Evolutionary conservation across 345 rosid genomes (phyloP).

Genomic region (Corymbia maculata): DNA sequence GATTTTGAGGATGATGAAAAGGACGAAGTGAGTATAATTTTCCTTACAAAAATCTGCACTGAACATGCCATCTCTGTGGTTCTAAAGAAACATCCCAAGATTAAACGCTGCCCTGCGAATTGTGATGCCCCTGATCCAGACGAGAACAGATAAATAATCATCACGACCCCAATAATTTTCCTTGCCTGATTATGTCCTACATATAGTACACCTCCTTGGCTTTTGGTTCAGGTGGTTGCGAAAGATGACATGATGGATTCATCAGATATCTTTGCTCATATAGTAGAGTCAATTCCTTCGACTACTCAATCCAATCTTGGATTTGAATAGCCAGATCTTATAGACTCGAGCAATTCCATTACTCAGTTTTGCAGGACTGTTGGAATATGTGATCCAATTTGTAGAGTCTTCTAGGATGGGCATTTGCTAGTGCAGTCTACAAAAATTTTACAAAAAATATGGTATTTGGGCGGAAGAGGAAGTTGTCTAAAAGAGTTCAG

Average conservation of each 20-base stretch:
- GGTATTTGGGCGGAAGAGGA: too few relatives aligned
- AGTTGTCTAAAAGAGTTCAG: too few relatives aligned
- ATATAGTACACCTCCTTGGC: not conserved
- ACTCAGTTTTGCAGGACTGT: too few relatives aligned
- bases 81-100: not conserved
- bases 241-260: conserved; percentile 66
- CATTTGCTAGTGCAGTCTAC: too few relatives aligned
- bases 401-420: too few relatives aligned
- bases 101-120: not conserved
- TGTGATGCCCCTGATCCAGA: not conserved
- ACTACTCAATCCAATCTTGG: conserved; percentile 75
- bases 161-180: not conserved
- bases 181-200: not conserved
- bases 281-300: conserved; percentile 84
- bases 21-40: conserved; percentile 36
- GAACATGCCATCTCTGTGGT: too few relatives aligned
- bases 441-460: too few relatives aligned
- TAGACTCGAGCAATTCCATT: too few relatives aligned
- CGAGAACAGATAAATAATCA: not conserved
- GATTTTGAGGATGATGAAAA: conserved; percentile 75
- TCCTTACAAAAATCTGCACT: not conserved
- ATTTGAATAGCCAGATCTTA: conserved; percentile 18
- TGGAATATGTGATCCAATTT: too few relatives aligned
- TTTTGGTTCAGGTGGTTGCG: conserved; percentile 32
- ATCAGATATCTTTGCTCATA: conserved; percentile 70